Base-by-base conservation (phyloP, 2,329 filamentous ascomycete species). In the Nakataea oryzae region DNA sequence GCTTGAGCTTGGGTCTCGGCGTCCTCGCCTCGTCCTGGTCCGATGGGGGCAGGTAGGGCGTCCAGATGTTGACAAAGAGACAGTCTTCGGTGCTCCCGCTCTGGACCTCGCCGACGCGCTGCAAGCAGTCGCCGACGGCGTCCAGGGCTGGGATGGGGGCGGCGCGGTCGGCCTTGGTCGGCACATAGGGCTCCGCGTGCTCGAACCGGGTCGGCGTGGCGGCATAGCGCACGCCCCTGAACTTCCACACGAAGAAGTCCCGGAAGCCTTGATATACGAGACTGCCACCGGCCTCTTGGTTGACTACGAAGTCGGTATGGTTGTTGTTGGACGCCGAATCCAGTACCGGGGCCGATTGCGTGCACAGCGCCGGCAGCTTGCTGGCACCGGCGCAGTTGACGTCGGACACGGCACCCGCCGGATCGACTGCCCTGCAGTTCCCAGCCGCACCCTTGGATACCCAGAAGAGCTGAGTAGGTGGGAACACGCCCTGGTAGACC, bases 31-130 rank as follows among this genome's bases (percentile, higher is more conserved):
- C 58, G 0, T 61, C 64, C 26, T 64, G 62, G 11, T 58, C 21
- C 24, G 54, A 27, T 17, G 41, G 62, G 1, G 73, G 73, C 11
- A 75, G 68, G 60, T 68, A 69, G 26, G 68, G 74, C 26, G 69
- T 74, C 72, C 73, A 76, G 27, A 77, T 69, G 62, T 78, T 77
- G 30, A 74, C 66, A 60, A 74, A 74, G 13, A 76, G 67, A 61
- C 73, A 74, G 62, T 74, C 72, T 58, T 72, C 70, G 62, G 66
- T 69, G 63, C 69, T 71, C 24, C 68, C 69, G 50, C 61, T 66
- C 59, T 63, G 64, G 11, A 71, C 71, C 62, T 73, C 70, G 11
- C 69, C 69, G 14, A 70, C 64, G 3, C 67, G 69, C 63, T 74
- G 72, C 14, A 69, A 65, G 59, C 71, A 74, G 62, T 72, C 70